Conservation (phyloP, 495 filamentous ascomycete genomes). For the Aspergillus homomorphus region DNA sequence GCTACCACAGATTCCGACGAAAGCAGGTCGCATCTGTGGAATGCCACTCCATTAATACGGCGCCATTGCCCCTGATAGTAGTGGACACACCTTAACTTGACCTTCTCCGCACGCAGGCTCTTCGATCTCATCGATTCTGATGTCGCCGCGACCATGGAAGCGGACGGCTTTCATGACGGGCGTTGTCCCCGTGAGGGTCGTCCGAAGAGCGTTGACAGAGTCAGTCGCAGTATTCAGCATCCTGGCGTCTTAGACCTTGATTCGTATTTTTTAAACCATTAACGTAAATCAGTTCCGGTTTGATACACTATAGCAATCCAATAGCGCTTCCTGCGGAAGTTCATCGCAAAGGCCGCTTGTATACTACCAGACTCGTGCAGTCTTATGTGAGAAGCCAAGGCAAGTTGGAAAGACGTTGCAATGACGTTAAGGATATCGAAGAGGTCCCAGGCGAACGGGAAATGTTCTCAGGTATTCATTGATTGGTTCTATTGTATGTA, state of each 20-base stretch:
- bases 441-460: background rate
- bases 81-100: conserved; percentile 34
- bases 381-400: background rate
- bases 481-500: background rate
- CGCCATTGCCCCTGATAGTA: background rate
- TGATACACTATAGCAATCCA: background rate
- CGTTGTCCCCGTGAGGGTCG: conserved; percentile 9
- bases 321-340: background rate
- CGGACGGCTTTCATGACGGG: conserved; percentile 34
- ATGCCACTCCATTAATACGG: background rate
- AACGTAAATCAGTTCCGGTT: too few relatives aligned
- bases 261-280: too few relatives aligned
- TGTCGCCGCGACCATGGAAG: conserved; percentile 38
- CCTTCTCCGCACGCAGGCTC: conserved; percentile 39
- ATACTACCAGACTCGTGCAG: too few relatives aligned
- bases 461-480: background rate
- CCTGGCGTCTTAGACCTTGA: background rate
- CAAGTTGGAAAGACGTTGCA: background rate
- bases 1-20: conserved; percentile 56
- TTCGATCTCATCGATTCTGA: conserved; percentile 36
- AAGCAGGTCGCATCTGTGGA: conserved; percentile 48
- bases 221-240: conserved; percentile 13
- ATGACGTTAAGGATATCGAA: conserved; percentile 9
- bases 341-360: too few relatives aligned
- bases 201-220: conserved; percentile 5